Percentiles rank a stretch among this genome's conserved stretches.
phyloP scores from a whole-genome alignment of 106 monocot species.

The Dendrobium officinale region DNA sequence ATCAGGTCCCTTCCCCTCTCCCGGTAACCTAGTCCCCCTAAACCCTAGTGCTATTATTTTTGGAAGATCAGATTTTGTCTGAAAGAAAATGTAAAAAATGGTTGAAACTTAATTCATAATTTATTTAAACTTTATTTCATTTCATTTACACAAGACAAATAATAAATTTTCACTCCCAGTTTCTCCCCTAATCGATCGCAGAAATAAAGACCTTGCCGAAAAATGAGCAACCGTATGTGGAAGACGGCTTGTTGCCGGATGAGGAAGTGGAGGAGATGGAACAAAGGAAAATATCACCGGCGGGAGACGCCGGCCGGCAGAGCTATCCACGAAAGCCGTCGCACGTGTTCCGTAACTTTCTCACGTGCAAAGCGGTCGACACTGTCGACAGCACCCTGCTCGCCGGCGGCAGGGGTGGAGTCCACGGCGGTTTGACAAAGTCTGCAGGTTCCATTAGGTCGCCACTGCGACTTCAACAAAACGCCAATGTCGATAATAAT shows the following conservation, averaged over 20 bases:
- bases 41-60: too few species aligned
- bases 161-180: not conserved
- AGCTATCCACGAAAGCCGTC: not conserved
- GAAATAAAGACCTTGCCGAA: not conserved
- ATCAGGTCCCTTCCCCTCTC: not conserved
- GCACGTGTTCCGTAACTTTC: constrained; percentile 23
- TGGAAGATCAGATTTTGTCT: too few species aligned
- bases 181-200: not conserved
- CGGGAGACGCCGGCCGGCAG: not conserved
- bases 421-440: not conserved
- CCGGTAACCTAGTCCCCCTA: not conserved
- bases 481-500: not conserved
- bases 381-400: constrained; percentile 3
- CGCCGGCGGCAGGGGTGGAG: not conserved
- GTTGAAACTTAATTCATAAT: too few species aligned
- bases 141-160: too few species aligned
- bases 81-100: too few species aligned
- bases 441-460: not conserved
- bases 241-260: too few species aligned
- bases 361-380: constrained; percentile 25
- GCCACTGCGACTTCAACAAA: not conserved
- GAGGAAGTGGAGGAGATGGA: not conserved
- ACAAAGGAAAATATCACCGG: not conserved
- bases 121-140: too few species aligned
- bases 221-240: not conserved